Percentiles rank a stretch among this genome's conserved stretches.
phyloP scores from a whole-genome alignment of 2,329 filamentous ascomycete genomes.

The Talaromyces albobiverticillius region DNA sequence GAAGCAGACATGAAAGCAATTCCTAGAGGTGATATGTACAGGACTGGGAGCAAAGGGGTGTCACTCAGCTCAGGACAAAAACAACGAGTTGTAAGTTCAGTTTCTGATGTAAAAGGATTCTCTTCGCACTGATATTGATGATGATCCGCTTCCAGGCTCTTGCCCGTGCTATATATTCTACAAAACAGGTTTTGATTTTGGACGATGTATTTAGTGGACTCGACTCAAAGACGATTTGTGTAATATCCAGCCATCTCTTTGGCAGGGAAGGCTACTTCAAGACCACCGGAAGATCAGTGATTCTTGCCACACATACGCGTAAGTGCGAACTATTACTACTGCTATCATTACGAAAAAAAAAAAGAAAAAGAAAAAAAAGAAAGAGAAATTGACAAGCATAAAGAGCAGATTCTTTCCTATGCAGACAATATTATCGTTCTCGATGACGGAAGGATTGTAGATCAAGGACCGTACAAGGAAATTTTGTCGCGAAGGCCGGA shows the following conservation, averaged over 20 bases:
- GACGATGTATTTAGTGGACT: slow-evolving; percentile 15
- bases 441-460: slow-evolving; percentile 10
- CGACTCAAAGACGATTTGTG: slow-evolving; percentile 4
- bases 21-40: slow-evolving; percentile 40
- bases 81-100: slow-evolving; percentile 27
- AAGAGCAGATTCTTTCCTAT: slow-evolving; percentile 4
- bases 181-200: slow-evolving; percentile 4
- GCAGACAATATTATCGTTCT: slow-evolving; percentile 43
- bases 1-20: slow-evolving; percentile 39
- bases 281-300: not conserved
- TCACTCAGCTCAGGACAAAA: slow-evolving; percentile 53
- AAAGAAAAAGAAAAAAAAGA: no score
- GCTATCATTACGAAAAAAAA: slow-evolving; percentile 26
- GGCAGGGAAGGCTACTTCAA: slow-evolving; percentile 8
- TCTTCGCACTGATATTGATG: not conserved
- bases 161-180: slow-evolving; percentile 52
- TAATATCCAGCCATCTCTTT: slow-evolving; percentile 5
- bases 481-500: not conserved
- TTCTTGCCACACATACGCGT: slow-evolving; percentile 10
- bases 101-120: not conserved
- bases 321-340: not conserved
- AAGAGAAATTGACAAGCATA: slow-evolving; percentile 30
- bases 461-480: not conserved
- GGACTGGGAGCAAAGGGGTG: slow-evolving; percentile 51
- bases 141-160: slow-evolving; percentile 10